These are phyloP conservation scores for Fomitopsis palustris DNA, from an alignment of 1,284 basidiomycete species.

Conservation along the genomic window DNA sequence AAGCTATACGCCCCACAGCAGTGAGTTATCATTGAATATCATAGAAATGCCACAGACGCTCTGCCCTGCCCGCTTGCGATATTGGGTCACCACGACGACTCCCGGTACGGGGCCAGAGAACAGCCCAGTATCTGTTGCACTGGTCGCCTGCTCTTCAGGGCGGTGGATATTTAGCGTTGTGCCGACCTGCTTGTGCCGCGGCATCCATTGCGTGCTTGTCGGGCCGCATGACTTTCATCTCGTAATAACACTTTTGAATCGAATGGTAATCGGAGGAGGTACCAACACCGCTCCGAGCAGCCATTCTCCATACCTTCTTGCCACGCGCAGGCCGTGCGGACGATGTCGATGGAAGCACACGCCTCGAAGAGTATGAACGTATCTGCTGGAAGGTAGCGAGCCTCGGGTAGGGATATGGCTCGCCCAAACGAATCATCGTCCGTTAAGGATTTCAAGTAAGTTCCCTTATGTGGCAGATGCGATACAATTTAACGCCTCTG, in stretches of 20 bases:
- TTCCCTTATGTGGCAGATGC: not conserved
- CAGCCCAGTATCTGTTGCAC: too few species aligned
- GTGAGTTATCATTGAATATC: too few species aligned
- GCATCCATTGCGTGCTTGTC: not conserved
- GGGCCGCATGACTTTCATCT: not conserved
- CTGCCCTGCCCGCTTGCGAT: too few species aligned
- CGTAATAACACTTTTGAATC: not conserved
- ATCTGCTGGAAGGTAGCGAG: not conserved
- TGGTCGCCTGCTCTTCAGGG: too few species aligned
- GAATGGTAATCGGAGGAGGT: not conserved
- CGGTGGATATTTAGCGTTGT: too few species aligned
- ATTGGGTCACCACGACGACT: too few species aligned
- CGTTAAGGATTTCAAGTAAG: not conserved
- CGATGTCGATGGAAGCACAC: too few species aligned
- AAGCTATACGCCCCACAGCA: too few species aligned
- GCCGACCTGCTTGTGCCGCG: not conserved
- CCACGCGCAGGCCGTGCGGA: not conserved
- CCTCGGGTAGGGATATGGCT: not conserved
- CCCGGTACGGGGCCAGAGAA: too few species aligned
- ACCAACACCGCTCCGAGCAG: not conserved
- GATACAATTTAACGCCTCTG: not conserved
- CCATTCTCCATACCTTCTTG: not conserved
- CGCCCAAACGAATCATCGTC: not conserved
- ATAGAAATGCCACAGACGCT: too few species aligned
- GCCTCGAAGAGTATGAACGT: not conserved